Evolutionary conservation across 495 filamentous ascomycete species (phyloP), one percentile per base, ranked within the genome.

Genomic region (Aspergillus panamensis): DNA sequence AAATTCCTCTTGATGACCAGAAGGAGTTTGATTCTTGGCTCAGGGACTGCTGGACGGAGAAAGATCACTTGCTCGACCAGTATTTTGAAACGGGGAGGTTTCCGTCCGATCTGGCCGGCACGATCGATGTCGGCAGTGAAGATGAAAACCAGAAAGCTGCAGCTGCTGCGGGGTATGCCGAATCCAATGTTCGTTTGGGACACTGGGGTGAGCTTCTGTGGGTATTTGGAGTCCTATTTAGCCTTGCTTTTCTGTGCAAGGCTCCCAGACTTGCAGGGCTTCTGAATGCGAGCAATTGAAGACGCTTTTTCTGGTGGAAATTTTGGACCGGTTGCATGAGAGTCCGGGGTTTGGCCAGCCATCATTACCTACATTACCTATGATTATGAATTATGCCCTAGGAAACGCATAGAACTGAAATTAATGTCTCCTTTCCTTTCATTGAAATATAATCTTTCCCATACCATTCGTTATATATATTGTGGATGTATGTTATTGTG

Each of bases 71-170:
- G 12, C 65, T 88, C 17, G 84, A 86, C 19, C 56, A 80, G 10
- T 88, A 77, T 58, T 71, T 79, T 33, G 75, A 80, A 58, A 83
- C 75, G 5, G 84, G 84, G 13, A 71, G 80, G 51, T 88, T 88
- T 61, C 85, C 85, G 9, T 79, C 83, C 19, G 81, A 83, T 19
- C 61, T 82, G 21, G 80, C 71, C 3, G 73, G 72, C n/a, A 66
- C 66, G 10, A 73, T 79, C 29, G 74, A 77, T n/a, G 64, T 66
- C 53, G 67, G 65, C 13, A 33, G 68, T 62, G 67, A 71, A 62
- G 59, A 66, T 6, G 53, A 60, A 6, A 73, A 64, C 19, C 75
- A 75, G 42, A 64, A 65, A 40, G 37, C 63, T 32, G 70, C 73
- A 39, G 64, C 66, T n/a, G 62, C 67, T 31, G 73, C 73, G 43